Evolutionary conservation across 805 yeast species (phyloP), one percentile per base, ranked within the genome.

Genomic region (Gaillardinia entomophila): DNA sequence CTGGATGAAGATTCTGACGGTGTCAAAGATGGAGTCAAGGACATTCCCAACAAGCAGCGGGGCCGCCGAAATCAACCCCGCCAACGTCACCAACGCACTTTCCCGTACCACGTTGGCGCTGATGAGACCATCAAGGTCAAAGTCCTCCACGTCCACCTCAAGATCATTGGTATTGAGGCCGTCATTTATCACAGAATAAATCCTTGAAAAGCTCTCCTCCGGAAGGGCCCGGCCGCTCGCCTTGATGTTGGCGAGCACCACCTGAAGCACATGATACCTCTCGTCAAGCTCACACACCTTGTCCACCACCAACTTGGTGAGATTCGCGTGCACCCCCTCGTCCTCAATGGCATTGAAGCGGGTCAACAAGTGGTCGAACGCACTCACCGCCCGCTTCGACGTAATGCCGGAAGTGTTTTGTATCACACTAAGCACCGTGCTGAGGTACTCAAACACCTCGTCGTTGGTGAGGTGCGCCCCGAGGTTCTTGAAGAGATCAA

Each of bases 401-500:
- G 74, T 60, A 6, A 71, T 60, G 2, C 71, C 73, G 10, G 53
- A 50, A 11, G 62, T 65, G n/a, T 44, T 41, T 37, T 62, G 70
- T 1, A 69, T 51, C 2, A 68, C 52, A 1, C 48, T 42, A 8
- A 70, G 48, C 27, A 76, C 53, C 18, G 45, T 41, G 35, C 43
- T 14, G 28, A 5, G 50, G 42, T 3, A 32, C 27, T 27, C 50
- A 47, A 5, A 53, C 41, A 68, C 35, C 33, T 75, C 76, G 1
- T 43, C 49, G 4, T 45, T 37, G 0, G 60, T 40, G 22, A 77
- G 55, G 3, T 57, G 56, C 12, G 55, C 43, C 3, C 80, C 78
- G 37, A 77, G 56, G 34, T 67, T 62, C 36, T 66, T 68, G 29
- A 78, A 56, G 26, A 81, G 42, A 43, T 79, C 86, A 15, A 71